These are phyloP conservation scores for Candida railenensis DNA, from an alignment of 805 yeast genomes.

Conservation along the genomic window DNA sequence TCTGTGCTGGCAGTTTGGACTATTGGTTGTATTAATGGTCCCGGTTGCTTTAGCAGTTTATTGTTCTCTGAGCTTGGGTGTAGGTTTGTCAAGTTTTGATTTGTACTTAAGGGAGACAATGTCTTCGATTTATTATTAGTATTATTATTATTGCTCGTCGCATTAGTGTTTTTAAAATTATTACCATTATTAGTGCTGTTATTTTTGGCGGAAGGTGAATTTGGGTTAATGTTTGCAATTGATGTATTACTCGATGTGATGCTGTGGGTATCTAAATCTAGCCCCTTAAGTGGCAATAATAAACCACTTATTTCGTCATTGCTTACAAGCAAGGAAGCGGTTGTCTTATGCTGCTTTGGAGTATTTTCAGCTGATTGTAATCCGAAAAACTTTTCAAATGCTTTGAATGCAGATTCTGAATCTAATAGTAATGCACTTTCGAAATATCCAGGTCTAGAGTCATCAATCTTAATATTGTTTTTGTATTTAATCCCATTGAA, in stretches of 20 bases:
- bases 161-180: slow-evolving; percentile 13
- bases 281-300: background rate
- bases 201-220: slow-evolving; percentile 7
- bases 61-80: slow-evolving; percentile 27
- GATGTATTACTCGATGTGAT: slow-evolving; percentile 3
- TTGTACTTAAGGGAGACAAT: slow-evolving; percentile 18
- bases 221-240: slow-evolving; percentile 2
- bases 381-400: slow-evolving; percentile 38
- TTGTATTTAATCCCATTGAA: slow-evolving; percentile 52
- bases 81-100: slow-evolving; percentile 16
- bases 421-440: slow-evolving; percentile 56
- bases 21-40: slow-evolving; percentile 45
- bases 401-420: slow-evolving; percentile 44
- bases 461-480: slow-evolving; percentile 52
- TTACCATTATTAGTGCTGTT: background rate
- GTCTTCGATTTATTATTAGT: too few species aligned
- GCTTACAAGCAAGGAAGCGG: background rate
- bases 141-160: slow-evolving; percentile 6
- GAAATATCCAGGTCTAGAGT: slow-evolving; percentile 60
- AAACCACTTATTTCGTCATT: background rate
- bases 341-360: background rate
- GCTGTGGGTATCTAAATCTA: slow-evolving; percentile 6
- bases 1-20: background rate
- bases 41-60: slow-evolving; percentile 81
- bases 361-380: background rate